Evolutionary conservation across 1,284 basidiomycete genomes (phyloP), one percentile per base, ranked within the genome.

Genomic region (Psilocybe mexicana): DNA sequence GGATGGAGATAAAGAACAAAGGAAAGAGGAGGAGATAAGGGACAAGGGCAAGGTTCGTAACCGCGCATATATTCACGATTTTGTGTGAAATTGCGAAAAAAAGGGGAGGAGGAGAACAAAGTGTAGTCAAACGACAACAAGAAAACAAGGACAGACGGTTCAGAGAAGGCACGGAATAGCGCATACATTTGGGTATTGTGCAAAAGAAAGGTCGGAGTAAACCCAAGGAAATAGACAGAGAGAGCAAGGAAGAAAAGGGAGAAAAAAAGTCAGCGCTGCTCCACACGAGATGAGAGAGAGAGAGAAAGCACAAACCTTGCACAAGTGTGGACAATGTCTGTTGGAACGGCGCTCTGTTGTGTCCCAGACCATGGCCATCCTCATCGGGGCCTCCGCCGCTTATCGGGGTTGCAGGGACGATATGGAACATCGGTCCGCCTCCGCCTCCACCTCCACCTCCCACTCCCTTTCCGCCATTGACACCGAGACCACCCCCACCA

Each of bases 351-450:
- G 75, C 78, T 33, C 74, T 69, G 58, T 79, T 76, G 23, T 74
- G 59, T 3, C 50, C 38, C 4, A 40, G 30, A 4, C 30, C 18
- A 18, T 33, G 5, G 5, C 30, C 38, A 40, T 40, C 38, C 38
- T 40, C 72, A 50, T 73, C 74, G 28, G 74, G 78, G 44, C 74
- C 83, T 26, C 83, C 85, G 40, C 84, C 86, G 61, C 80, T 83
- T 57, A 92, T 77, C 6, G 90, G 90, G 1, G 90, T 92, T n/a
- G 90, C 88, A 28, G 90, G 90, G 5, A 91, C 88, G 60, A 92
- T 85, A 65, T 90, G 83, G 62, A 92, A 77, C 50, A 80, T 80
- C 0, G 87, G 87, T 0, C 86, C 65, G 6, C 62, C 85, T 2
- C 75, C 18, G 18, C 18, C 69, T 49, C 77, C 72, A n/a, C 74